These are phyloP conservation scores for Mycena sanguinolenta DNA, from an alignment of 768 basidiomycete genomes.

Conservation along the genomic window DNA sequence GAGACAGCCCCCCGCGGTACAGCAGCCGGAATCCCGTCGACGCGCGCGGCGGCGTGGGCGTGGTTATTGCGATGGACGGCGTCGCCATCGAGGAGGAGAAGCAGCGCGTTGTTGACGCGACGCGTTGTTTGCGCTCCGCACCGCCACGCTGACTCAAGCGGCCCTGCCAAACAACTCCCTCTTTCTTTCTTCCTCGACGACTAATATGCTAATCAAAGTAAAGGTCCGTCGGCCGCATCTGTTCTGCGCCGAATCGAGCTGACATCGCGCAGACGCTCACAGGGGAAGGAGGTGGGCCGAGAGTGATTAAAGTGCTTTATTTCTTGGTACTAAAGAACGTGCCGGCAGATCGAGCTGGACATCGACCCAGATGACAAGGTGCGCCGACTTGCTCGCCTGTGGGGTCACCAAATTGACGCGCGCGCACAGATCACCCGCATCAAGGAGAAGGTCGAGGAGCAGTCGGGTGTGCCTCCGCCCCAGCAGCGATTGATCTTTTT, in stretches of 20 bases:
- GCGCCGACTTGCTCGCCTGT: constrained; percentile 29
- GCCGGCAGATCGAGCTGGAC: constrained; percentile 89
- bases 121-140: constrained; percentile 1
- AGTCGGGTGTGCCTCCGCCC: constrained; percentile 95
- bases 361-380: constrained; percentile 93
- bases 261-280: constrained; percentile 81
- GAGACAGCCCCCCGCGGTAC: constrained; percentile 80
- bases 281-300: constrained; percentile 99
- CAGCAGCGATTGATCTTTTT: constrained; percentile 96
- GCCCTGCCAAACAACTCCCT: constrained; percentile 7
- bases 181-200: constrained; percentile 29
- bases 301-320: too few species aligned
- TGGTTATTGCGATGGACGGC: constrained; percentile 9
- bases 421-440: constrained; percentile 85
- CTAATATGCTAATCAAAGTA: constrained; percentile 92
- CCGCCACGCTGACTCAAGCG: too few species aligned
- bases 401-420: too few species aligned
- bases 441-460: constrained; percentile 98
- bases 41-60: too few species aligned
- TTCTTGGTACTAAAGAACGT: too few species aligned
- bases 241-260: constrained; percentile 11
- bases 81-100: too few species aligned
- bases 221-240: constrained; percentile 66
- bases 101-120: constrained; percentile 4
- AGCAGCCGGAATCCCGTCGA: constrained; percentile 79